phyloP scores from a whole-genome alignment of 1,284 basidiomycete species.

The Athelia psychrophila region DNA sequence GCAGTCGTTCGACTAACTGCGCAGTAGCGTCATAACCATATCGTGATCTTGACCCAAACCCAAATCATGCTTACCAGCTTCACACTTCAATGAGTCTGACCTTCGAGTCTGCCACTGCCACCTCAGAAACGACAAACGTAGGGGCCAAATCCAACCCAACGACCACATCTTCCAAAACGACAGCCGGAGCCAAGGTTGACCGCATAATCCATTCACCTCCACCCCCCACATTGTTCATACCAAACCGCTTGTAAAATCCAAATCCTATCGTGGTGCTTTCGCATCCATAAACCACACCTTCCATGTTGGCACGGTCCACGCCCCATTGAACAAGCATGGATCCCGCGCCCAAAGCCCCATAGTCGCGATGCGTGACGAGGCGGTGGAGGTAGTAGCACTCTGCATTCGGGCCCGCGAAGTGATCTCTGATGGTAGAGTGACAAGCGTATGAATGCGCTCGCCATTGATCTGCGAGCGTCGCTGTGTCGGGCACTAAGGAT shows the following conservation, averaged over 20 bases:
- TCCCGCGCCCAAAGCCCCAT: not conserved
- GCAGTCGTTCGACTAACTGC: no score
- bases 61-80: no score
- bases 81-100: no score
- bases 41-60: no score
- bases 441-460: not conserved
- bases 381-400: constrained; percentile 1
- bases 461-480: not conserved
- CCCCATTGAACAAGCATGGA: constrained; percentile 2
- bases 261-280: not conserved
- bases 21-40: no score
- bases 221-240: not conserved
- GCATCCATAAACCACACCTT: constrained; percentile 1
- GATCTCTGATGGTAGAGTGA: not conserved
- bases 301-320: constrained; percentile 1
- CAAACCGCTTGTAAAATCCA: constrained; percentile 1
- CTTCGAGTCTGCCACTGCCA: no score
- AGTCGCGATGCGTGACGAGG: not conserved
- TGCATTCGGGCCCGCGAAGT: not conserved
- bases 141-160: no score
- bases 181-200: not conserved
- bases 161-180: no score
- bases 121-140: no score
- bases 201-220: not conserved
- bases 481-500: not conserved